phyloP scores from a whole-genome alignment of 2,329 filamentous ascomycete species.

The Fusarium kyushuense region DNA sequence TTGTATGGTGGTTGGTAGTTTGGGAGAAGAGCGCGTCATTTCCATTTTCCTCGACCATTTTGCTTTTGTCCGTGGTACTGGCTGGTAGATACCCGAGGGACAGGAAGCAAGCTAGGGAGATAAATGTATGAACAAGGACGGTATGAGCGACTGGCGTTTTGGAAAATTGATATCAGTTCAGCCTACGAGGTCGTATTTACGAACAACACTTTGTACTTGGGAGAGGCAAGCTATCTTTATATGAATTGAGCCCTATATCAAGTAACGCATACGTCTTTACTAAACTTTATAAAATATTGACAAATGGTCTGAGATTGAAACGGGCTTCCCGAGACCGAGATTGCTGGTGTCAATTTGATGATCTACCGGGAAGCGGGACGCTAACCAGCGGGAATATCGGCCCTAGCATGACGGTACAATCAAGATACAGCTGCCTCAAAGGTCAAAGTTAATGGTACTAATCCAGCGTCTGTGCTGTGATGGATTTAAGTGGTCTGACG shows the following conservation, averaged over 20 bases:
- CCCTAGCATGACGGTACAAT: background rate
- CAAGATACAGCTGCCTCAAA: background rate
- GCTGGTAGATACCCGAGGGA: conserved; percentile 24
- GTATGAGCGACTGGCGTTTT: conserved; percentile 29
- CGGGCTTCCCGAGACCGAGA: conserved; percentile 1
- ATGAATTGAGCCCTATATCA: background rate
- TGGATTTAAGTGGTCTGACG: conserved; percentile 11
- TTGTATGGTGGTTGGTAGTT: conserved; percentile 31
- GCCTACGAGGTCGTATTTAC: background rate
- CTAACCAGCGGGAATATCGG: background rate
- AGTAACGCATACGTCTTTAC: background rate
- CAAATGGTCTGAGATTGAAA: background rate
- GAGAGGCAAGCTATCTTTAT: background rate
- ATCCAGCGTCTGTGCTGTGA: too few species aligned
- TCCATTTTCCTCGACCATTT: conserved; percentile 3
- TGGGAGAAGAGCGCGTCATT: background rate
- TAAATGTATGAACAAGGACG: conserved; percentile 16
- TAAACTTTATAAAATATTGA: conserved; percentile 13
- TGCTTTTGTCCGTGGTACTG: conserved; percentile 10
- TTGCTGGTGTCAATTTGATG: conserved; percentile 12
- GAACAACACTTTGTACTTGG: background rate
- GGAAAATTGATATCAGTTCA: background rate
- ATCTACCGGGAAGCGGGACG: conserved; percentile 10
- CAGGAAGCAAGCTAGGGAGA: conserved; percentile 1
- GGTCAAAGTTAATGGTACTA: background rate